Evolutionary conservation across 75 land plant species (phyloP).

Genomic region (Cupressus sempervirens): DNA sequence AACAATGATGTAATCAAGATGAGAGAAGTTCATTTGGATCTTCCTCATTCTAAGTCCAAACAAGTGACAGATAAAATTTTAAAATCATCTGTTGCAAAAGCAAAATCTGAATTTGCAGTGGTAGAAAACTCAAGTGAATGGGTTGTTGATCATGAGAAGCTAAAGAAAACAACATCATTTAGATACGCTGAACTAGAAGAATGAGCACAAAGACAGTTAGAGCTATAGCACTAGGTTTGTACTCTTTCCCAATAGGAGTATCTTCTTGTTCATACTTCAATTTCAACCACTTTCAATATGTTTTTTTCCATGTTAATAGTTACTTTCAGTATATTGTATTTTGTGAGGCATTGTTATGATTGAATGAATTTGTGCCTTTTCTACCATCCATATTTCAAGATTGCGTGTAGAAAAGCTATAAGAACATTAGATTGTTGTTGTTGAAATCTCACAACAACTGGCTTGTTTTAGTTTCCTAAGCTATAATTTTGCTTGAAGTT

Average conservation of each 20-base stretch:
- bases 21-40: too few relatives aligned
- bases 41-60: too few relatives aligned
- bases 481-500: neutral
- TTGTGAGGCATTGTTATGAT: neutral
- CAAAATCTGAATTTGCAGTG: too few relatives aligned
- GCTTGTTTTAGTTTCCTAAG: neutral
- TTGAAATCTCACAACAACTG: neutral
- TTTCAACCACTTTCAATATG: neutral
- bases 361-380: neutral
- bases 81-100: too few relatives aligned
- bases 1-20: too few relatives aligned
- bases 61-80: too few relatives aligned
- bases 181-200: too few relatives aligned
- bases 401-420: neutral
- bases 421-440: neutral
- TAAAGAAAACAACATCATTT: too few relatives aligned
- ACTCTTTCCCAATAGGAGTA: neutral
- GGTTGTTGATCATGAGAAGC: too few relatives aligned
- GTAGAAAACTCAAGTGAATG: too few relatives aligned
- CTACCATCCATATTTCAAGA: neutral
- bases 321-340: neutral
- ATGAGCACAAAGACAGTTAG: too few relatives aligned
- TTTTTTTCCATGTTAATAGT: neutral
- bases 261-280: neutral
- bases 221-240: constrained; percentile 6